Base-by-base conservation (phyloP, 2,329 filamentous ascomycete species). In the Epichloe typhina region DNA sequence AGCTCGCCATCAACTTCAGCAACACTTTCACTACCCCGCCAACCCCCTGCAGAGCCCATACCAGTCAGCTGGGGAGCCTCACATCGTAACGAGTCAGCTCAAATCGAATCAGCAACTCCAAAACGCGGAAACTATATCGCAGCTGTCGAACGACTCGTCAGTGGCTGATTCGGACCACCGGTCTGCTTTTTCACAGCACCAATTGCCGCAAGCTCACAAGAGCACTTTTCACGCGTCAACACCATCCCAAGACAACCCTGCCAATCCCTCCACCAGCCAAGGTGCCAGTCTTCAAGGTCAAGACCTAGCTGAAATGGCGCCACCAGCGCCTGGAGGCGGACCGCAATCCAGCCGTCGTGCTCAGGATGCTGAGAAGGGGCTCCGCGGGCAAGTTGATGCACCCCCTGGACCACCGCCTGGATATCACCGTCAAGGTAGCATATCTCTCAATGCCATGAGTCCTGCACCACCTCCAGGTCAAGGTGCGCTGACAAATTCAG, bases 101-200 rank as follows among this genome's bases (percentile, higher is more conserved):
- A 63, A 57, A 55, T 65, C 56, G 52, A 58, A 54, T 51, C 64
- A 61, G 43, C 62, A 63, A 50, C 62, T 62, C 48, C 66, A 63
- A 51, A 82, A 80, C 59, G 66, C 77, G 31, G 80, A 83, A 62
- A 80, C 79, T 5, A 64, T 79, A 38, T 83, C 79, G 6, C 79
- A 82, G 63, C 62, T 80, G 57, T 83, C 80, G 61, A 73, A 77
- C 69, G 80, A 83, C 53, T 82, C 79, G 36, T 74, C 74, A 37
- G 62, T 72, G 17, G 67, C 69, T 41, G 77, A 80, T 55, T 68
- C 69, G 39, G 76, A 77, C 53, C 64, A 65, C 53, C 60, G 59
- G 47, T 64, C 68, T 54, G 61, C 65, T 55, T 69, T 67, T 56
- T 58, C 69, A 49, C 70, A 75, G 36, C 69, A 74, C 33, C 68